Conservation (phyloP, 2,329 filamentous ascomycete species). For the Aspergillus persii region DNA sequence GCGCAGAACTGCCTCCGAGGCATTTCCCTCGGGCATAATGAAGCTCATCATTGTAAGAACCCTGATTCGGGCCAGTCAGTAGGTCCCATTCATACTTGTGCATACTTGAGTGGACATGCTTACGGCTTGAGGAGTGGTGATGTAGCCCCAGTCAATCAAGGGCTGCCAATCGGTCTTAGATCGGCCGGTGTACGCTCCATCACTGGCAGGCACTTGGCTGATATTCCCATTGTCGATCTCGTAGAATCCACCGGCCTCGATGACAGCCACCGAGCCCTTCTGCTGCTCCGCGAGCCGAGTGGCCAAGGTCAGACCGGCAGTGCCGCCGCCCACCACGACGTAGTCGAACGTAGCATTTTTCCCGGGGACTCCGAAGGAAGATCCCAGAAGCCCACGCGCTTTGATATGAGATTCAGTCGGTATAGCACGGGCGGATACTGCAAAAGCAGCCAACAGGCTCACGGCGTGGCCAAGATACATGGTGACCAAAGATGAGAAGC, state of each 20-base stretch:
- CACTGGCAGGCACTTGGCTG: conserved; percentile 9
- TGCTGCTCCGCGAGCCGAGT: conserved; percentile 23
- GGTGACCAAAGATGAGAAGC: background rate
- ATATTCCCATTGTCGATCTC: conserved; percentile 12
- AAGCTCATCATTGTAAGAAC: conserved; percentile 21
- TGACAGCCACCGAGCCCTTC: conserved; percentile 22
- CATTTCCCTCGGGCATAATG: conserved; percentile 30
- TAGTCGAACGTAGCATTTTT: conserved; percentile 15
- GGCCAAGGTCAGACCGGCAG: conserved; percentile 24
- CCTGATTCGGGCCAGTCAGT: background rate
- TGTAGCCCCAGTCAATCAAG: conserved; percentile 27
- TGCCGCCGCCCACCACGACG: conserved; percentile 27
- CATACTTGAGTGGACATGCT: background rate
- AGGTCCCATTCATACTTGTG: background rate
- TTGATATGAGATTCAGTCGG: background rate
- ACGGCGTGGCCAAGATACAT: background rate
- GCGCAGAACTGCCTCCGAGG: conserved; percentile 25
- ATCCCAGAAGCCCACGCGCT: background rate
- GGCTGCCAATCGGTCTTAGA: conserved; percentile 23
- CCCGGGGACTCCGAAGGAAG: background rate
- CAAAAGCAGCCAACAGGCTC: background rate
- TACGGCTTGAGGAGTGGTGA: conserved; percentile 16
- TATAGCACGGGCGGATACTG: background rate
- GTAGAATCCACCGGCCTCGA: conserved; percentile 31
- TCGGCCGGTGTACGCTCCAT: conserved; percentile 18